Base-by-base conservation (phyloP, 1,284 basidiomycete species). In the Phellinidium pouzarii region DNA sequence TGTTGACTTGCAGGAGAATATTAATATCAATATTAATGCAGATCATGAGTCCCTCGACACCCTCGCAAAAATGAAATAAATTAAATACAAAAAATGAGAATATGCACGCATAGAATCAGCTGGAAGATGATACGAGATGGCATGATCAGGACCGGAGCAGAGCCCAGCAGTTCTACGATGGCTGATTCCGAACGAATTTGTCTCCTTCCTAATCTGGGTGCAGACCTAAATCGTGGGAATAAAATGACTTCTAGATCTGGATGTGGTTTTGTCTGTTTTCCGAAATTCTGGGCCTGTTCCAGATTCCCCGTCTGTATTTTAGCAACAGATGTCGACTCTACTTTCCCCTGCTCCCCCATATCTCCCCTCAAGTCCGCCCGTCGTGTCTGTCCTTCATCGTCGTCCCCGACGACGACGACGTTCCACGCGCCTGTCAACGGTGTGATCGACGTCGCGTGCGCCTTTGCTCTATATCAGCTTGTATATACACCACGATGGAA, bases 301-400 rank as follows among this genome's bases (percentile, higher is more conserved):
- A 25, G 14, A 14, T 46, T 48, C 38, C 51, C 37, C 38, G 41
- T 26, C 19, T 40, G 42, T 52, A 52, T 52, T 52, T 52, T 31
- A 52, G 42, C 44, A 26, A 37, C 19, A 46, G 27, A 36, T 47
- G 38, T 42, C 53, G 31, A 45, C 25, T 36, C 43, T 47, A 54
- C 58, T 48, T 52, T 19, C 40, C 45, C 29, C 23, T 46, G 52
- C 48, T 40, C 40, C 29, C 47, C 48, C 51, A 41, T 48, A 31
- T 50, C 31, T 26, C 20, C 45, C 41, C 23, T 36, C 50, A 27
- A n/a, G 17, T 14, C 23, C 54, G 14, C 44, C 34, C 25, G 23
- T 11, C 43, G 31, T 14, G 7, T 8, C 26, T 17, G 37, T 7
- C 37, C 14, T 20, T 17, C 37, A n/a, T 20, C n/a, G 2, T 2